These are phyloP conservation scores for Psilocybe tampanensis DNA, from an alignment of 768 basidiomycete species.

Conservation along the genomic window DNA sequence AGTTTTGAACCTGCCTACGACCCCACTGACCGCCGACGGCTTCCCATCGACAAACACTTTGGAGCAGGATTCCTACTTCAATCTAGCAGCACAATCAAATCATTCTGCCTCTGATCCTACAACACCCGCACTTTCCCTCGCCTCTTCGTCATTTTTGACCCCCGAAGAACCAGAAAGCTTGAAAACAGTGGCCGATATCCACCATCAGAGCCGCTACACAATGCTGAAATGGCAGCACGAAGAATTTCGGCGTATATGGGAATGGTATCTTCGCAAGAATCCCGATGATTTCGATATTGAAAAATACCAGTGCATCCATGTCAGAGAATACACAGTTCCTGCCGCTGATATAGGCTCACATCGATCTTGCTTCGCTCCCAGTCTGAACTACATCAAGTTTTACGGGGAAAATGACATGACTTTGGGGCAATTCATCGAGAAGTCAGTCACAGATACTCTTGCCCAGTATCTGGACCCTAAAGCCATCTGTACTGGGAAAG, in stretches of 20 bases:
- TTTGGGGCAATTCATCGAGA: slow-evolving; percentile 91
- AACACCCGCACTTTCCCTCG: slow-evolving; percentile 6
- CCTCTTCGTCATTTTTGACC: slow-evolving; percentile 8
- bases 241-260: slow-evolving; percentile 90
- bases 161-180: slow-evolving; percentile 45
- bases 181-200: slow-evolving; percentile 71
- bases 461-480: slow-evolving; percentile 72
- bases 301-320: slow-evolving; percentile 87
- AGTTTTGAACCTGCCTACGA: slow-evolving; percentile 31
- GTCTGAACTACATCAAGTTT: slow-evolving; percentile 75
- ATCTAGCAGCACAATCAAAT: slow-evolving; percentile 17
- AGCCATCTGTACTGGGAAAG: slow-evolving; percentile 80
- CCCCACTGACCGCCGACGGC: slow-evolving; percentile 47
- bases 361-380: slow-evolving; percentile 78
- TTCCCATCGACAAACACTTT: slow-evolving; percentile 27
- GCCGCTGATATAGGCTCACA: slow-evolving; percentile 65
- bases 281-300: slow-evolving; percentile 86
- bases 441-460: slow-evolving; percentile 67
- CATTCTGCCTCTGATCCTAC: slow-evolving; percentile 12
- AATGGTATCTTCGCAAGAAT: slow-evolving; percentile 92
- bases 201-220: slow-evolving; percentile 70
- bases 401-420: slow-evolving; percentile 94
- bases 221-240: slow-evolving; percentile 79
- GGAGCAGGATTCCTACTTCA: slow-evolving; percentile 34
- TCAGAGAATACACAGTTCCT: slow-evolving; percentile 82